Evolutionary conservation across 352 stramenopile species (phyloP).

Genomic region (Phytophthora kernoviae): DNA sequence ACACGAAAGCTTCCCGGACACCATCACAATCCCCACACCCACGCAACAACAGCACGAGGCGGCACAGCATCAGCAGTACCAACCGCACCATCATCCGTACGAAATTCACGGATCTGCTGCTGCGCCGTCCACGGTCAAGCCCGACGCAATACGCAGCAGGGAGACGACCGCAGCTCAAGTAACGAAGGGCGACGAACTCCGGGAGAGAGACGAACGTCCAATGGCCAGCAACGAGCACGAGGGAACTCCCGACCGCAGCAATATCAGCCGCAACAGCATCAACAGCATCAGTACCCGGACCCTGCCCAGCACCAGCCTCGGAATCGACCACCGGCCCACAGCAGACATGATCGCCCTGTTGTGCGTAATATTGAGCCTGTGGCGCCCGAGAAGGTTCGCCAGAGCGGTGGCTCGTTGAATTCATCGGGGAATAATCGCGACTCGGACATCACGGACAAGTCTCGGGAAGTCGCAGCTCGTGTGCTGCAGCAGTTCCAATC

Average conservation of each 20-base stretch:
- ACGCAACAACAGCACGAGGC: slow-evolving; percentile 17
- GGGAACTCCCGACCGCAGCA: slow-evolving; percentile 23
- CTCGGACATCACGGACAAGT: slow-evolving; percentile 43
- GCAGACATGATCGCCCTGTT: slow-evolving; percentile 20
- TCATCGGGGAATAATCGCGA: slow-evolving; percentile 34
- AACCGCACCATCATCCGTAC: slow-evolving; percentile 34
- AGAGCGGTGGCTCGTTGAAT: slow-evolving; percentile 6
- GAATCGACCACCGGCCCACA: slow-evolving; percentile 11
- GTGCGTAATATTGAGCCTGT: slow-evolving; percentile 26
- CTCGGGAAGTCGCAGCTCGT: slow-evolving; percentile 49
- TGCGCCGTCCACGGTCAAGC: not conserved
- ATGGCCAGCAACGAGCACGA: slow-evolving; percentile 15
- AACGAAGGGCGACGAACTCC: slow-evolving; percentile 6
- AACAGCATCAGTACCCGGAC: slow-evolving; percentile 11
- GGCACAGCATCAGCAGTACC: slow-evolving; percentile 31
- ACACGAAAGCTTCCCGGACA: slow-evolving; percentile 36
- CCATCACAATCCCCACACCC: slow-evolving; percentile 42
- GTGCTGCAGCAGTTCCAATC: slow-evolving; percentile 77
- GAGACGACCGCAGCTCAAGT: slow-evolving; percentile 7
- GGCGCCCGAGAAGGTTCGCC: slow-evolving; percentile 22
- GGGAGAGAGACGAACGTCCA: slow-evolving; percentile 19
- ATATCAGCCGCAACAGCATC: slow-evolving; percentile 17
- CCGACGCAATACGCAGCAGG: slow-evolving; percentile 3
- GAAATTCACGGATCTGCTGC: slow-evolving; percentile 30
- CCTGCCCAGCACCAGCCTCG: slow-evolving; percentile 10